A percentile compares a stretch with the other conserved stretches of the same genome.
These are phyloP conservation scores for Ceratopteris richardii DNA, from an alignment of 75 land plant species.

Conservation along the genomic window DNA sequence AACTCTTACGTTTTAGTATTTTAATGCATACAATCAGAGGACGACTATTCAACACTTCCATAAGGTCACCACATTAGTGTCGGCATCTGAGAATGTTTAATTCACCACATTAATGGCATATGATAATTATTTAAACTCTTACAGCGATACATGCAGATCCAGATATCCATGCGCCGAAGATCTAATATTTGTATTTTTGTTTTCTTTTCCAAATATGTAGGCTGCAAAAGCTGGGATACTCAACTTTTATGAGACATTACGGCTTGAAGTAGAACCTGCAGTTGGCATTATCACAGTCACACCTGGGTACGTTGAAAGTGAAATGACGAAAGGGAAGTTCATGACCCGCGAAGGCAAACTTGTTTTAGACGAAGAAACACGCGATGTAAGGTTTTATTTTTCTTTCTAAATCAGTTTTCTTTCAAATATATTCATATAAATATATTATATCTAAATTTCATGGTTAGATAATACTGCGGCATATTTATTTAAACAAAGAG, in stretches of 20 bases:
- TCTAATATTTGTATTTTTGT: background rate
- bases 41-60: no score
- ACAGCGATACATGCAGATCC: background rate
- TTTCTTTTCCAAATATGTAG: no score
- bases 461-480: no score
- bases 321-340: constrained; percentile 60
- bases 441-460: no score
- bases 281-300: constrained; percentile 52
- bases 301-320: constrained; percentile 63
- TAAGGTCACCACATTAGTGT: no score
- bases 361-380: constrained; percentile 23
- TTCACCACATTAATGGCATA: no score
- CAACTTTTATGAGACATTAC: constrained; percentile 51
- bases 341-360: constrained; percentile 30
- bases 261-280: constrained; percentile 46
- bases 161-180: background rate
- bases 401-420: background rate
- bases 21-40: no score
- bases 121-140: background rate
- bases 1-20: no score
- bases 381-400: constrained; percentile 40
- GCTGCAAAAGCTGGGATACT: constrained; percentile 64
- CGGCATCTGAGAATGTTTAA: no score
- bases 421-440: background rate
- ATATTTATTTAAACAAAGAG: no score